These are phyloP conservation scores for Sinapis alba DNA, from an alignment of 441 rosid genomes.

Conservation along the genomic window DNA sequence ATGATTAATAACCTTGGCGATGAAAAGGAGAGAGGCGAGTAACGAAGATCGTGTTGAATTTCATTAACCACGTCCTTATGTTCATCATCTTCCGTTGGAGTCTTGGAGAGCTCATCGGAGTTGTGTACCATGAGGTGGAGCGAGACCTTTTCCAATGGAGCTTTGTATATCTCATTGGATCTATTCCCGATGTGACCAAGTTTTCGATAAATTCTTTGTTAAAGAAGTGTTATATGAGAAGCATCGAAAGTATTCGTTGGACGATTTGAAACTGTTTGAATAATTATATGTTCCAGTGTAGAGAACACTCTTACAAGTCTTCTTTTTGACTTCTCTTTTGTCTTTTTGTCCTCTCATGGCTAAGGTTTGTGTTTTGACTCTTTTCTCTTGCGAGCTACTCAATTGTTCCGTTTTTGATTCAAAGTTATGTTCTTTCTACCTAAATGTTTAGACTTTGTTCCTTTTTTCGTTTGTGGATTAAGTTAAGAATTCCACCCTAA, in stretches of 20 bases:
- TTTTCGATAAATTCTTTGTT: too few species aligned
- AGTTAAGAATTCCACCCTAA: slow-evolving; percentile 27
- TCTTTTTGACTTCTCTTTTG: slow-evolving; percentile 32
- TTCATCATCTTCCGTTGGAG: too few species aligned
- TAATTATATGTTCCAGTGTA: slow-evolving; percentile 33
- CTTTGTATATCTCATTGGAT: too few species aligned
- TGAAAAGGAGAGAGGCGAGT: too few species aligned
- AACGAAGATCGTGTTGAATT: too few species aligned
- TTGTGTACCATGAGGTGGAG: too few species aligned
- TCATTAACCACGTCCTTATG: too few species aligned
- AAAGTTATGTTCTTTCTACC: background rate
- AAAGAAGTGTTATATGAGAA: slow-evolving; percentile 13
- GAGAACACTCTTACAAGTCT: slow-evolving; percentile 35
- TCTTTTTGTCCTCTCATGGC: slow-evolving; percentile 51
- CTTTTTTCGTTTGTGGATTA: background rate
- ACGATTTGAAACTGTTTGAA: slow-evolving; percentile 16
- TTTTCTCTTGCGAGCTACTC: background rate
- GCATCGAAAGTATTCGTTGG: background rate
- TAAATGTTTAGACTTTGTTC: slow-evolving; percentile 18
- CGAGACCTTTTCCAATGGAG: too few species aligned
- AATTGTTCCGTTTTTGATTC: background rate
- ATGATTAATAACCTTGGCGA: too few species aligned
- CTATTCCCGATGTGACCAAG: too few species aligned
- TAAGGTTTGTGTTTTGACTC: slow-evolving; percentile 39
- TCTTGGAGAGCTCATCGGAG: too few species aligned